Evolutionary conservation across 176 grass and related monocot species (phyloP).

Genomic region (Hordeum vulgare): MorexV3_pseudomolecules_assembly NC_058520.1:409016734-409017233

Average conservation of each 20-base stretch:
- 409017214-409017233: background rate
- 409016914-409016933: background rate
- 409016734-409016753: too few relatives aligned
- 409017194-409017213: background rate
- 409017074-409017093: background rate
- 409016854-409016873: background rate
- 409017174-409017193: background rate
- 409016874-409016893: background rate
- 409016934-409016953: background rate
- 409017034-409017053: background rate
- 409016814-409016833: background rate
- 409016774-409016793: background rate
- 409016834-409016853: background rate
- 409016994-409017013: background rate
- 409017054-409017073: background rate
- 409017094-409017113: background rate
- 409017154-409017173: background rate
- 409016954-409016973: background rate
- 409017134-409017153: background rate
- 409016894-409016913: background rate
- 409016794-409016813: background rate
- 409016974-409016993: background rate
- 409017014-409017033: background rate
- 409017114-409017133: background rate
- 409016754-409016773: background rate